A percentile compares a stretch with the other conserved stretches of the same genome.
Conservation (phyloP, 2,329 filamentous ascomycete genomes). For the Scytalidium sp. region DNA sequence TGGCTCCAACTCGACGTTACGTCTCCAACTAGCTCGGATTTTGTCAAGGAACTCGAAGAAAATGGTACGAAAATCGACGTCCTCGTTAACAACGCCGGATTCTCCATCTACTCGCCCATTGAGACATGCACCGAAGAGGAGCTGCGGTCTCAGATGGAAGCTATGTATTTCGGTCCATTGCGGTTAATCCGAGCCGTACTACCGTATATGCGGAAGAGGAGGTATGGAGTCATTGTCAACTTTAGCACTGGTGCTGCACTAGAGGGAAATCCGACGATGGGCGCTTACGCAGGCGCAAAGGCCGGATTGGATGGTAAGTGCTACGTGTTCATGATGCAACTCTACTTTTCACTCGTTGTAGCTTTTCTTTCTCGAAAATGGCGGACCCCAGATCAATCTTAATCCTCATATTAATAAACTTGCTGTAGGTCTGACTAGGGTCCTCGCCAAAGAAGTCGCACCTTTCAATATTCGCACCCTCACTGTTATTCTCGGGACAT, state of each 20-base stretch:
- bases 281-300: constrained; percentile 40
- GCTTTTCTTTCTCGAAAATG: constrained; percentile 28
- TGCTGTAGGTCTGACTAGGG: no score
- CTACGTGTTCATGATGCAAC: no score
- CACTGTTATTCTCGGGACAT: no score
- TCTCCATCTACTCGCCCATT: constrained; percentile 43
- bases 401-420: no score
- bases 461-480: no score
- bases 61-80: constrained; percentile 13
- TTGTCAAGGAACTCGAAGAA: constrained; percentile 2
- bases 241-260: constrained; percentile 1
- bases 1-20: constrained; percentile 15
- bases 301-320: constrained; percentile 36
- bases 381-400: no score
- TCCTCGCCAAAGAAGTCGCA: no score
- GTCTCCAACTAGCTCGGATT: neutral
- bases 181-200: neutral
- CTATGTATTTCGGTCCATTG: constrained; percentile 38
- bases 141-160: constrained; percentile 36
- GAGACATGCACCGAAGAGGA: constrained; percentile 37
- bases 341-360: no score
- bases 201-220: neutral
- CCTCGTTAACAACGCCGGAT: constrained; percentile 16
- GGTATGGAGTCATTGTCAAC: neutral
- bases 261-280: constrained; percentile 26